Evolutionary conservation across 2,329 filamentous ascomycete species (phyloP).

Genomic region (Epichloe coenophiala): DNA sequence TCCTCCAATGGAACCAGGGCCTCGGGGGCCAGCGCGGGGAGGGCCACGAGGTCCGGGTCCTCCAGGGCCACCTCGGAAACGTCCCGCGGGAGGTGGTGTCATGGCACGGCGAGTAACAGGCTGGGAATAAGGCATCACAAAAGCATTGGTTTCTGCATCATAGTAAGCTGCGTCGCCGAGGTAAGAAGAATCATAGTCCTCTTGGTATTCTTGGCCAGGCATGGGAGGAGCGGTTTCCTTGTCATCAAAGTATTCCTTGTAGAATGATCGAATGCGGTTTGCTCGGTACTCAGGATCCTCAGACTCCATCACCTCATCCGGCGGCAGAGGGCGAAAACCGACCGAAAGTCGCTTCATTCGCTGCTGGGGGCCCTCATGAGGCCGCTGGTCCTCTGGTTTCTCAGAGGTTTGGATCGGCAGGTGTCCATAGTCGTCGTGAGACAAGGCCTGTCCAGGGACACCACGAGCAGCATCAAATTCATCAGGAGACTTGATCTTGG

Average conservation of each 20-base stretch:
- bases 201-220: constrained; percentile 44
- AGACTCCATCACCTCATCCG: constrained; percentile 61
- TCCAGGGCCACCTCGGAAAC: constrained; percentile 25
- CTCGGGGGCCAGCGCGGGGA: constrained; percentile 11
- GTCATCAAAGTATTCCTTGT: constrained; percentile 98
- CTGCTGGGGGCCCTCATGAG: constrained; percentile 26
- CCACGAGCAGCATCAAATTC: constrained; percentile 5
- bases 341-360: constrained; percentile 50
- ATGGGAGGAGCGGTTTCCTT: constrained; percentile 35
- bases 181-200: constrained; percentile 62
- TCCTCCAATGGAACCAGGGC: constrained; percentile 35
- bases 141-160: constrained; percentile 54
- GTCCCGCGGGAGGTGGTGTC: constrained; percentile 69
- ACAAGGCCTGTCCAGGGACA: constrained; percentile 3
- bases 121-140: constrained; percentile 73
- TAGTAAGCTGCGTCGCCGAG: constrained; percentile 52
- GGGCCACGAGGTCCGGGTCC: constrained; percentile 16
- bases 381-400: constrained; percentile 21
- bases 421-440: constrained; percentile 8
- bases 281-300: constrained; percentile 91
- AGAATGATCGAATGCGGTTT: constrained; percentile 95
- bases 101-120: constrained; percentile 81
- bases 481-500: constrained; percentile 16
- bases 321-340: constrained; percentile 73
- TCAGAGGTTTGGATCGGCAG: constrained; percentile 18